Evolutionary conservation across 2,329 filamentous ascomycete species (phyloP), one percentile per base, ranked within the genome.

Genomic region (Diatrype stigma): DNA sequence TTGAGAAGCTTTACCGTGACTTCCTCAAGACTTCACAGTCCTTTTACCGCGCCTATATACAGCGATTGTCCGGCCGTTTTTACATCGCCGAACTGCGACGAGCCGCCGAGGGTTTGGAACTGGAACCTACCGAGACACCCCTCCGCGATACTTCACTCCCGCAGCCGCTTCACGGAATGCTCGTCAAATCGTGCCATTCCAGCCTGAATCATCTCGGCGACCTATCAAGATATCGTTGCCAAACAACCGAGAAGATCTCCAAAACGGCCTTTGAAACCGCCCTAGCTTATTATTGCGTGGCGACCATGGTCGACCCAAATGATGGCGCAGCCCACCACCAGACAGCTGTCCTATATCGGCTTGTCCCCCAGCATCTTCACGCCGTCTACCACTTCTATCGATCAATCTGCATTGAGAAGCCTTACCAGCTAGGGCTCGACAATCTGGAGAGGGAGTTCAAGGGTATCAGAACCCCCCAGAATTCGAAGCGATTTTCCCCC

Each of bases 341-440:
- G 68, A 84, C 94, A 67, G 92, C 89, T 34, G 89, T 97, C 34
- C 86, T 97, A 52, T 86, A 87, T 53, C 80, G 90, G 45, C 85
- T 87, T 48, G 84, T 92, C 60, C 81, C 80, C 51, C 87, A 93
- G 59, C 88, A 95, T 65, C 80, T 97, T 47, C 84, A 90, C 54
- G 86, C 90, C 10, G 86, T 95, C 28, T 97, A 96, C 69, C 85
- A 96, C 67, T 82, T 97, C 38, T 94, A 96, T 65, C 86, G 92
- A 56, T 86, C 92, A 16, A 79, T 94, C 59, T 85, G 85, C 8
- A 85, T 90, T 30, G 78, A 84, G 48, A 77, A 85, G 38, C 90
- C 91, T 4, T 86, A 94, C 63, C 86, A 87, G 0, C 80, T 86
- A 44, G 91, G 90, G 3, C 77, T 80, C 51, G 73, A 76, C 17